A percentile compares a stretch with the other conserved stretches of the same genome.
Conservation (phyloP, 163 green algal species). For the Prototheca wickerhamii region DNA sequence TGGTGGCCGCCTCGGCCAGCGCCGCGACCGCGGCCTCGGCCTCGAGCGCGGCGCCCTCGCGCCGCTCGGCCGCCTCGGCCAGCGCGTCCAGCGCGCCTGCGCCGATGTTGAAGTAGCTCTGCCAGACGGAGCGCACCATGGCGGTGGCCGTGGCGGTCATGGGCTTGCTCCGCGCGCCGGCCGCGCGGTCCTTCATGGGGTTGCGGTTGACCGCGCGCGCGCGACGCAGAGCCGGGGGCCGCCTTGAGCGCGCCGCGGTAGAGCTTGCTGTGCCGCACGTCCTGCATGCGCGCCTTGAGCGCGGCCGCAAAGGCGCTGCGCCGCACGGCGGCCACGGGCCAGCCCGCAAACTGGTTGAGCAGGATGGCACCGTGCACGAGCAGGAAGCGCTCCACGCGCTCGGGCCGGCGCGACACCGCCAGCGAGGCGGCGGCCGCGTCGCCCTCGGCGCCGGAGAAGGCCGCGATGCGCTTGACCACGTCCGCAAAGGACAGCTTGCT, state of each 20-base stretch:
- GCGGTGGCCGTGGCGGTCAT: slow-evolving; percentile 80
- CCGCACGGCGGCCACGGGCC: slow-evolving; percentile 33
- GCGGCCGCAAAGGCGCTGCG: slow-evolving; percentile 56
- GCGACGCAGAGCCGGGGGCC: neutral
- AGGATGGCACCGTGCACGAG: slow-evolving; percentile 92
- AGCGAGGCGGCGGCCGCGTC: neutral
- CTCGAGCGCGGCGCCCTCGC: neutral
- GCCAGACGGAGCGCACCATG: slow-evolving; percentile 75
- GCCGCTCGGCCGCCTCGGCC: slow-evolving; percentile 13
- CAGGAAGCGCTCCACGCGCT: slow-evolving; percentile 75
- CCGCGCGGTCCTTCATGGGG: slow-evolving; percentile 66
- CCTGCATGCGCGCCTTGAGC: slow-evolving; percentile 62
- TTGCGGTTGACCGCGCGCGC: slow-evolving; percentile 53
- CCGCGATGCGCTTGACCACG: slow-evolving; percentile 59
- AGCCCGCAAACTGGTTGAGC: slow-evolving; percentile 62
- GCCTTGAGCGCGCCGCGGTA: slow-evolving; percentile 32
- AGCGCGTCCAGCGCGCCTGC: slow-evolving; percentile 8
- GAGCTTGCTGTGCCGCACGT: slow-evolving; percentile 72
- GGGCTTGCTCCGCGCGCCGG: slow-evolving; percentile 38
- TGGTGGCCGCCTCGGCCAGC: slow-evolving; percentile 24
- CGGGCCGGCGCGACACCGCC: slow-evolving; percentile 24
- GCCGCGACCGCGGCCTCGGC: slow-evolving; percentile 10
- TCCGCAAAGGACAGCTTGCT: slow-evolving; percentile 70
- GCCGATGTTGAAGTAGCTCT: slow-evolving; percentile 54
- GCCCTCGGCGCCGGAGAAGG: slow-evolving; percentile 19